phyloP scores from a whole-genome alignment of 148 eudicot genomes.

The Vaccinium vitisidaea region DNA sequence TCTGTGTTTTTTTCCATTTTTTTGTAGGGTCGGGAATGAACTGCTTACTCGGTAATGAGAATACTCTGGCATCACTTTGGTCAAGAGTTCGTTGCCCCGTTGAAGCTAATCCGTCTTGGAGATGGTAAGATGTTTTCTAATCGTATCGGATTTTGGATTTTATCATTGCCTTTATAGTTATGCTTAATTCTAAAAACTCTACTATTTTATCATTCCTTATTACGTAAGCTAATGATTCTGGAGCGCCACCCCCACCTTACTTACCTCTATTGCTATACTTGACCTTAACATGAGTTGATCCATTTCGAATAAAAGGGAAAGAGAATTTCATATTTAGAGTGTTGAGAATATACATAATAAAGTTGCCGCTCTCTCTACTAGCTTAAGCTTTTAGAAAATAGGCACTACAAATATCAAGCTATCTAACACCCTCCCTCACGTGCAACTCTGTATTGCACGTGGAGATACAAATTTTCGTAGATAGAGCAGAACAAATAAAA shows the following conservation, averaged over 20 bases:
- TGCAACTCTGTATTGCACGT: no score
- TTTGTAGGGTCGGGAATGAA: conserved; percentile 33
- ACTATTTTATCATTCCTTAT: neutral
- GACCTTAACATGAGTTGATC: neutral
- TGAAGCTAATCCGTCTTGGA: conserved; percentile 84
- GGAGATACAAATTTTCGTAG: no score
- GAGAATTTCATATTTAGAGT: no score
- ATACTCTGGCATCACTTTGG: conserved; percentile 40
- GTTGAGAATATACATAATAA: no score
- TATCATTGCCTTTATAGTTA: neutral
- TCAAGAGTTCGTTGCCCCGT: conserved; percentile 59
- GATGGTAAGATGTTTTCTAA: conserved; percentile 53
- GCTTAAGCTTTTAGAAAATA: no score
- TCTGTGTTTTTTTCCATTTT: conserved; percentile 8
- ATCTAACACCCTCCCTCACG: no score
- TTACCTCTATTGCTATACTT: neutral
- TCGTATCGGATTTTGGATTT: neutral
- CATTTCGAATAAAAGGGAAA: neutral
- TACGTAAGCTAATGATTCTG: neutral
- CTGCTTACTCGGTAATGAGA: conserved; percentile 20
- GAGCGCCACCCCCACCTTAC: neutral
- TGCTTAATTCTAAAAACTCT: neutral
- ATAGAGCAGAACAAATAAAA: no score
- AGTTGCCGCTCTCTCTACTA: no score
- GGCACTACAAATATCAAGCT: no score